Evolutionary conservation across 2,329 filamentous ascomycete genomes (phyloP).

Genomic region (Claviceps quebecensis): DNA sequence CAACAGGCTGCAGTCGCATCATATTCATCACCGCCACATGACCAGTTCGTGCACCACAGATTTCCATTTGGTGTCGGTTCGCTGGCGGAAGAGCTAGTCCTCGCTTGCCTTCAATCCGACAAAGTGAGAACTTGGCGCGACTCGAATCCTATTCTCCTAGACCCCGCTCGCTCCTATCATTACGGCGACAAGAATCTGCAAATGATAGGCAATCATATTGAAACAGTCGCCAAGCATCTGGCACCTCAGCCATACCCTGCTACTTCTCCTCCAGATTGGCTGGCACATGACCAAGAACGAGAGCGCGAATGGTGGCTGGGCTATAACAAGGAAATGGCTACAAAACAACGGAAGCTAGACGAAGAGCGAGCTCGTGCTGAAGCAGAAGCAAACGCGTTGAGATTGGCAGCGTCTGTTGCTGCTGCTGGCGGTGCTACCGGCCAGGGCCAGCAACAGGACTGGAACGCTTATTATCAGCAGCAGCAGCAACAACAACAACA

Average conservation of each 20-base stretch:
- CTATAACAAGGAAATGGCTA: constrained; percentile 26
- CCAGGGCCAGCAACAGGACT: constrained; percentile 13
- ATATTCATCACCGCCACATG: not conserved
- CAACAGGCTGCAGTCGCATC: constrained; percentile 5
- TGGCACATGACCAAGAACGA: constrained; percentile 30
- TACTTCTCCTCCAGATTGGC: constrained; percentile 37
- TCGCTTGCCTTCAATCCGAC: constrained; percentile 30
- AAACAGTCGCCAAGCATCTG: constrained; percentile 27
- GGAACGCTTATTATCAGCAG: constrained; percentile 16
- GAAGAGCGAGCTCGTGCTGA: constrained; percentile 22
- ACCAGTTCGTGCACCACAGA: constrained; percentile 9
- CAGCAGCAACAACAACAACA: constrained; percentile 15
- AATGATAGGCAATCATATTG: constrained; percentile 27
- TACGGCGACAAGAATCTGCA: constrained; percentile 31
- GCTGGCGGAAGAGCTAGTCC: constrained; percentile 26
- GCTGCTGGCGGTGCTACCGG: constrained; percentile 3
- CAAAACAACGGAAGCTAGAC: constrained; percentile 24
- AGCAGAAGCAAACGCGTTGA: constrained; percentile 19
- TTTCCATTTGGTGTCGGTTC: constrained; percentile 19
- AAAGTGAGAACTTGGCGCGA: constrained; percentile 29
- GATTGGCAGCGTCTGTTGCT: constrained; percentile 9
- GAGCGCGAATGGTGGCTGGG: constrained; percentile 40
- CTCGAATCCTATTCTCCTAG: constrained; percentile 23
- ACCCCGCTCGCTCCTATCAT: constrained; percentile 18
- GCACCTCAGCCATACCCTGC: constrained; percentile 34